Conservation (phyloP, 2,329 filamentous ascomycete genomes). For the Pseudopyricularia cyperi region DNA sequence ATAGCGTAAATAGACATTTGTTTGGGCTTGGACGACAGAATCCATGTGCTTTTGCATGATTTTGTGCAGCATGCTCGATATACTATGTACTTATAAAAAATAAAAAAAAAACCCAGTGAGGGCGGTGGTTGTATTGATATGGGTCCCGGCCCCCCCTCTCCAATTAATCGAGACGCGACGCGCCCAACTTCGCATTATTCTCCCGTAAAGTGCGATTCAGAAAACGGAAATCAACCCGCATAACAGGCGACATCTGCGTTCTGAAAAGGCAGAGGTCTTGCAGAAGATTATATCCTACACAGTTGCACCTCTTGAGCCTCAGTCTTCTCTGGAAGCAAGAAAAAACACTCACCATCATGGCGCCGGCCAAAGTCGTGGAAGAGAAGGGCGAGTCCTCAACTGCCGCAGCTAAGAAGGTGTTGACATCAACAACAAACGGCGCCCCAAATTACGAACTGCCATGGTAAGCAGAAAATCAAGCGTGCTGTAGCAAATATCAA, state of each 20-base stretch:
- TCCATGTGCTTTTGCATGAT: no score
- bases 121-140: no score
- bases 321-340: neutral
- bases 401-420: constrained; percentile 40
- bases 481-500: neutral
- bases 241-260: neutral
- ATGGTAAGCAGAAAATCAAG: constrained; percentile 40
- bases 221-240: neutral
- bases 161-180: neutral
- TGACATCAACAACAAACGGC: constrained; percentile 36
- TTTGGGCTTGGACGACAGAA: no score
- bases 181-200: neutral
- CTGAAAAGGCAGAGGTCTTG: neutral
- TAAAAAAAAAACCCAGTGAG: no score
- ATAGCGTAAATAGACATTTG: no score
- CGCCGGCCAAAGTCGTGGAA: constrained; percentile 30
- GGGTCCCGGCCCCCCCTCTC: neutral
- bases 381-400: constrained; percentile 48
- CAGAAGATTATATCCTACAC: neutral
- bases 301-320: neutral
- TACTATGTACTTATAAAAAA: no score
- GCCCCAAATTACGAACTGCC: constrained; percentile 59
- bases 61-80: no score
- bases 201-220: constrained; percentile 1
- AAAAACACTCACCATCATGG: constrained; percentile 21